Conservation (phyloP, 208 protist genomes). For the Phytomonas sp. region DNA sequence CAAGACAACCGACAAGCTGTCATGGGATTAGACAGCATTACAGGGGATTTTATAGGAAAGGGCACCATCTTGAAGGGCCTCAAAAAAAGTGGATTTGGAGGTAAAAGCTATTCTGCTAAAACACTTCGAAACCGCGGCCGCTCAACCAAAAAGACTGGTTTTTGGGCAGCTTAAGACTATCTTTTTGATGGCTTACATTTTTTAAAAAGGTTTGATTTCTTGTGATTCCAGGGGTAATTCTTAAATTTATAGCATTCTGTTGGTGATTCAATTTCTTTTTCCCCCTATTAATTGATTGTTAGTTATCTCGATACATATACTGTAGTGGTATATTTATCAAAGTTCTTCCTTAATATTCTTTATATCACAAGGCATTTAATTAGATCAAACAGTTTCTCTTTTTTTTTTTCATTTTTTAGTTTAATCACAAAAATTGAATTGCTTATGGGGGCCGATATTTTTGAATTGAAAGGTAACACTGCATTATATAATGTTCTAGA, state of each 20-base stretch:
- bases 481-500: conserved; percentile 79
- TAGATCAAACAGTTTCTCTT: background rate
- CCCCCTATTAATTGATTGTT: background rate
- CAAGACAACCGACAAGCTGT: conserved; percentile 29
- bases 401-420: background rate
- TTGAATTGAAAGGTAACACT: conserved; percentile 61
- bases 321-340: background rate
- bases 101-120: conserved; percentile 68
- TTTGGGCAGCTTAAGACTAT: conserved; percentile 60
- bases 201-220: background rate
- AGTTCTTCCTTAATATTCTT: background rate
- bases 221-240: background rate
- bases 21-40: conserved; percentile 24
- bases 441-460: conserved; percentile 42
- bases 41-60: conserved; percentile 7
- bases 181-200: conserved; percentile 7
- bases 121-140: conserved; percentile 68
- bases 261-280: conserved; percentile 5
- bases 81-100: conserved; percentile 73
- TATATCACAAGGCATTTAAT: background rate
- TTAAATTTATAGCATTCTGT: conserved; percentile 6
- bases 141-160: conserved; percentile 74
- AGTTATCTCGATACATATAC: background rate
- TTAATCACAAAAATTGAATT: background rate
- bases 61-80: conserved; percentile 46